A percentile compares a stretch with the other conserved stretches of the same genome.
These are phyloP conservation scores for Takakia lepidozioides DNA, from an alignment of 225 moss, liverwort and hornwort species.

Conservation along the genomic window DNA sequence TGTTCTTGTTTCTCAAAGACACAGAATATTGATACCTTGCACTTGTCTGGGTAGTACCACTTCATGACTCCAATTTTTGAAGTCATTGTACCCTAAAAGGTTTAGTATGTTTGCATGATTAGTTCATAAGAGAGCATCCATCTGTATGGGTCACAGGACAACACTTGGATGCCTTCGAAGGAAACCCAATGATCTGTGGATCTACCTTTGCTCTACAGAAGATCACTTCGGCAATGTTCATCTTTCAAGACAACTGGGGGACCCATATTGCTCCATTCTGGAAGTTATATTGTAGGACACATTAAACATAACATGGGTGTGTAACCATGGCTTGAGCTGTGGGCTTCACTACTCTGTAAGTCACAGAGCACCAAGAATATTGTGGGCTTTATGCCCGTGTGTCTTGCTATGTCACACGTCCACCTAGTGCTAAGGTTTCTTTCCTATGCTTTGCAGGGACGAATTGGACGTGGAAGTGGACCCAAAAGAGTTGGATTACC, in stretches of 20 bases:
- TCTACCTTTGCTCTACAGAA: no score
- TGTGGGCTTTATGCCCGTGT: background rate
- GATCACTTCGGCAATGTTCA: no score
- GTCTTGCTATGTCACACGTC: background rate
- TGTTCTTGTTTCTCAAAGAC: background rate
- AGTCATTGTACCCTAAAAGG: background rate
- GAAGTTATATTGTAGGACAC: no score
- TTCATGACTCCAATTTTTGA: background rate
- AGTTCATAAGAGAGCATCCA: background rate
- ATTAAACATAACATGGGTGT: background rate
- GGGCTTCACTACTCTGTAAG: conserved; percentile 1
- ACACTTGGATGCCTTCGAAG: no score
- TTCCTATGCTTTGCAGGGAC: conserved; percentile 41
- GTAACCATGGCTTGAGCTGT: background rate
- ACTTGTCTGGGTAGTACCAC: background rate
- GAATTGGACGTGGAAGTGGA: conserved; percentile 73
- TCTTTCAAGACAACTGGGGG: no score
- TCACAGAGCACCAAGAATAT: background rate
- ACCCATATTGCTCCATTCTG: no score
- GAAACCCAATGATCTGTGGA: no score
- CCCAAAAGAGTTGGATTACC: conserved; percentile 74
- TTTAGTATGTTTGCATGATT: background rate
- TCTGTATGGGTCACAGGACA: no score
- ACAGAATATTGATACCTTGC: background rate
- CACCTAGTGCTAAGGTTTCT: background rate